Conservation (phyloP, 2,329 filamentous ascomycete genomes). For the Colletotrichum costaricense region DNA sequence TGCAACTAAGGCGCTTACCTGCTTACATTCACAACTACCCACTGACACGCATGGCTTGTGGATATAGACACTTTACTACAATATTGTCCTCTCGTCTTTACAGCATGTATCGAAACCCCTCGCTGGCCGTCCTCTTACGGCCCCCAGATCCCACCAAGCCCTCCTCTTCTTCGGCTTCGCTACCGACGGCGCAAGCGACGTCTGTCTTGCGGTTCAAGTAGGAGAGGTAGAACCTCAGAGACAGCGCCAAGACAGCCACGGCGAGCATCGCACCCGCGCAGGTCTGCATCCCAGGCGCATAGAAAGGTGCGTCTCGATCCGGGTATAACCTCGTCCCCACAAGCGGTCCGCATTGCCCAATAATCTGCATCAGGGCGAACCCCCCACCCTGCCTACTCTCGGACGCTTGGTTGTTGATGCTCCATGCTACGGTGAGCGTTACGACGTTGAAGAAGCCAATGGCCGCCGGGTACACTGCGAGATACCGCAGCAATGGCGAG, state of each 20-base stretch:
- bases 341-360: constrained; percentile 84
- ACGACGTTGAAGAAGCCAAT: constrained; percentile 87
- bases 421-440: constrained; percentile 88
- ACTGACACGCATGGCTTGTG: background rate
- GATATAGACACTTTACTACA: background rate
- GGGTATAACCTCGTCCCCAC: constrained; percentile 77
- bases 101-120: constrained; percentile 60
- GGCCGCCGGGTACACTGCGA: constrained; percentile 82
- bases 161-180: constrained; percentile 50
- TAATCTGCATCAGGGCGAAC: constrained; percentile 82
- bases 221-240: constrained; percentile 64
- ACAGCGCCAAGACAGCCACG: constrained; percentile 66
- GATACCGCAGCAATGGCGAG: constrained; percentile 69
- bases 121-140: constrained; percentile 37
- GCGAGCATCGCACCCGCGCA: constrained; percentile 72
- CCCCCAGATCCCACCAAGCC: constrained; percentile 49
- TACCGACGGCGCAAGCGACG: constrained; percentile 41
- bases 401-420: constrained; percentile 83
- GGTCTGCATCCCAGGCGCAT: constrained; percentile 69
- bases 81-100: constrained; percentile 38
- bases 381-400: constrained; percentile 78
- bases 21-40: background rate
- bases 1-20: background rate
- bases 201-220: constrained; percentile 62
- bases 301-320: constrained; percentile 68